Percentiles rank a stretch among this genome's conserved stretches.
These are phyloP conservation scores for Auriscalpium orientale DNA, from an alignment of 768 basidiomycete species.

Conservation along the genomic window DNA sequence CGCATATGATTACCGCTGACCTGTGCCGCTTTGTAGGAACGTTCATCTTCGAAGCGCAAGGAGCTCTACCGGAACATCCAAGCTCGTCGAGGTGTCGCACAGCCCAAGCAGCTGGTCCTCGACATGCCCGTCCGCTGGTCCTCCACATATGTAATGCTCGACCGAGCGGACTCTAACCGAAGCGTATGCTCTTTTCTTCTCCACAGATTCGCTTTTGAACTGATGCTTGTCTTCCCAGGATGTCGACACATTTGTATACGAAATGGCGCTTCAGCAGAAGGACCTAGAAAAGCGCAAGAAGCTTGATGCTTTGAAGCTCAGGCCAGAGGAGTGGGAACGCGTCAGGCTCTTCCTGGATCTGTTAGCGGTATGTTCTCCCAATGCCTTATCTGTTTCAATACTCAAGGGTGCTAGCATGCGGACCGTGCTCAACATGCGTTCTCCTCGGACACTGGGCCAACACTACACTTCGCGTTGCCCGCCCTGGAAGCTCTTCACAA, in stretches of 20 bases:
- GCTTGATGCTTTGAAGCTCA: slow-evolving; percentile 13
- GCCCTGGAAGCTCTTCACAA: slow-evolving; percentile 23
- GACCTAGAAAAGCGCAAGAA: slow-evolving; percentile 12
- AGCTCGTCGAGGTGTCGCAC: background rate
- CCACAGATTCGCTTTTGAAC: no score
- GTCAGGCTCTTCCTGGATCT: slow-evolving; percentile 16
- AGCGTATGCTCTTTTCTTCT: background rate
- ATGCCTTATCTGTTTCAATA: background rate
- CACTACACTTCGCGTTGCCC: slow-evolving; percentile 22
- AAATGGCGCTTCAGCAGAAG: slow-evolving; percentile 16
- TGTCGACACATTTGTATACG: slow-evolving; percentile 18
- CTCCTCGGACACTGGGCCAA: slow-evolving; percentile 21
- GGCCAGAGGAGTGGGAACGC: slow-evolving; percentile 18
- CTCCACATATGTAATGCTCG: slow-evolving; percentile 24
- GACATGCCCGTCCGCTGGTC: slow-evolving; percentile 29
- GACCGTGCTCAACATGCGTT: slow-evolving; percentile 26
- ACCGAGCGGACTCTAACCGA: background rate
- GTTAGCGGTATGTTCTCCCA: slow-evolving; percentile 11
- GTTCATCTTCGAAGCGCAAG: slow-evolving; percentile 23
- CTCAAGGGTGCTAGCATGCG: slow-evolving; percentile 15
- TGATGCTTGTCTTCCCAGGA: background rate
- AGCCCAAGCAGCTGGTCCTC: slow-evolving; percentile 15
- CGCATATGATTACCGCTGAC: background rate
- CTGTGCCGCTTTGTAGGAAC: slow-evolving; percentile 1
- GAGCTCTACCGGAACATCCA: slow-evolving; percentile 17